Base-by-base conservation (phyloP, 352 stramenopile genomes). In the Globisporangium cystogenes region DNA sequence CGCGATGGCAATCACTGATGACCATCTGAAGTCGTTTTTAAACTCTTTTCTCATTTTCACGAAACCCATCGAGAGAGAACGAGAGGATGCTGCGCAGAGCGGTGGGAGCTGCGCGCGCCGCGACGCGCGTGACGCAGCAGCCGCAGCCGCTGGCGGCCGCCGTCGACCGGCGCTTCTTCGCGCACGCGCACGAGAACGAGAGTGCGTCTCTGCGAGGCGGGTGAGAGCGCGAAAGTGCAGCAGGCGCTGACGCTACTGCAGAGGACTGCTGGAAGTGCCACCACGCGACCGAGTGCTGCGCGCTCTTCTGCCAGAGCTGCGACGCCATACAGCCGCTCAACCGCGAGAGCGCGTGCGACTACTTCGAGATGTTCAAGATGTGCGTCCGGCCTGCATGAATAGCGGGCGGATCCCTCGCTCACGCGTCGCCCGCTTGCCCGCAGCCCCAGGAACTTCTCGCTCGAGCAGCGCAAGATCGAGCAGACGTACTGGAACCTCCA, bases 291-390 rank as follows among this genome's bases (percentile, higher is more conserved):
- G 79, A 89, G 53, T 89, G 77, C 65, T 94, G 81, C 60, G 76
- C 76, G 2, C 87, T 94, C 65, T 94, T 94, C 53, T 94, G 83
- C 62, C 73, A 76, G 39, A 68, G 66, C 48, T 94, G 83, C 60
- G 70, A 89, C 45, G 72, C 74, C 35, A 94, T 94, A 57, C 83
- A 92, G 58, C 81, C 83, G 14, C 51, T 85, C 51, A 74, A 77
- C 29, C 51, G 46, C 23, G 65, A 70, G 46, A 75, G 72, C 36
- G 73, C 83, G 55, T 93, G 83, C 64, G 74, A 94, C 62, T 92
- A 89, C 69, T 92, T 94, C 66, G 82, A 90, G 61, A 75, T 94
- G 60, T 94, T 94, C 57, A 53, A 89, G 55, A 76, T 94, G 83
- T 92, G 69, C 57, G 67, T 72, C 27, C 50, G 16, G 42, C 16